phyloP scores from a whole-genome alignment of 768 basidiomycete species.

The Imleria badia region DNA sequence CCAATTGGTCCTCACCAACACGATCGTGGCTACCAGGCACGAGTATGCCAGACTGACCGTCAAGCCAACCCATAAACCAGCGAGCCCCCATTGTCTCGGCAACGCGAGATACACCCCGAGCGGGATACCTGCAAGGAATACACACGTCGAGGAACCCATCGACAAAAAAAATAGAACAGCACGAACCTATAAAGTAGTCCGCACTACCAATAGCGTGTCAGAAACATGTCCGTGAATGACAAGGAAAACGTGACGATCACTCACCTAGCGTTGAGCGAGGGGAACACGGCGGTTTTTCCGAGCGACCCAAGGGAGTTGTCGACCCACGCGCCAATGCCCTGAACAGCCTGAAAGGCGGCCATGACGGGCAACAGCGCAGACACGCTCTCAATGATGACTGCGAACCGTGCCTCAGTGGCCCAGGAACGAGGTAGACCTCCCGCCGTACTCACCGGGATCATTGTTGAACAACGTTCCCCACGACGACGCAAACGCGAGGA shows the following conservation, averaged over 20 bases:
- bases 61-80: slow-evolving; percentile 26
- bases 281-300: slow-evolving; percentile 22
- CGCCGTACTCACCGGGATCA: slow-evolving; percentile 38
- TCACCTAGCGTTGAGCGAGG: slow-evolving; percentile 25
- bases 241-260: slow-evolving; percentile 4
- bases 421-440: not conserved
- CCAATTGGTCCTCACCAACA: slow-evolving; percentile 23
- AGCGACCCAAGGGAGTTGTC: slow-evolving; percentile 18
- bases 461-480: slow-evolving; percentile 64
- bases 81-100: slow-evolving; percentile 21
- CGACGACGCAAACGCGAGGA: slow-evolving; percentile 43
- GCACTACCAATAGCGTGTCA: slow-evolving; percentile 9
- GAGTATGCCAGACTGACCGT: slow-evolving; percentile 21
- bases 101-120: slow-evolving; percentile 27
- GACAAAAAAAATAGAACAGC: not conserved
- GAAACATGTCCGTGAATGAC: not conserved
- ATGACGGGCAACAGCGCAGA: slow-evolving; percentile 50
- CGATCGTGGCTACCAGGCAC: slow-evolving; percentile 17
- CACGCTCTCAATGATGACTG: slow-evolving; percentile 44
- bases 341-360: slow-evolving; percentile 24
- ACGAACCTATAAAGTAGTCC: slow-evolving; percentile 34
- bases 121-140: slow-evolving; percentile 30
- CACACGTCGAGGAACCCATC: not conserved
- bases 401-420: slow-evolving; percentile 6
- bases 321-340: slow-evolving; percentile 22